These are phyloP conservation scores for Amauroascus niger DNA, from an alignment of 2,329 filamentous ascomycete genomes.

Conservation along the genomic window DNA sequence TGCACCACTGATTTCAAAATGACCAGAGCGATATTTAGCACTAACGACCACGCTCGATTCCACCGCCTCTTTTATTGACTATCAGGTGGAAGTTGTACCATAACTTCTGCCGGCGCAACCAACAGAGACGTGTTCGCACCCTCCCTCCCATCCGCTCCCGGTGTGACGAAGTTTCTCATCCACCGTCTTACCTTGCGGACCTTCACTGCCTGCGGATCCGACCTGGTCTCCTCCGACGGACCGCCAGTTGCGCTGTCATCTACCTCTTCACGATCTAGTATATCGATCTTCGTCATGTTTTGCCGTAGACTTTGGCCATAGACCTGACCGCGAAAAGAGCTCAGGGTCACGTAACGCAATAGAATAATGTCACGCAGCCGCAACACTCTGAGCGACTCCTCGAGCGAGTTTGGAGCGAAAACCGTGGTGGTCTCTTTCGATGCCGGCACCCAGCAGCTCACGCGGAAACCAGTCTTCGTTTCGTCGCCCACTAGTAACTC, in stretches of 20 bases:
- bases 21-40: too few relatives aligned
- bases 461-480: slow-evolving; percentile 65
- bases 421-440: slow-evolving; percentile 19
- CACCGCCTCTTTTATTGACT: too few relatives aligned
- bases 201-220: slow-evolving; percentile 50
- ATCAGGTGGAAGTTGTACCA: slow-evolving; percentile 31
- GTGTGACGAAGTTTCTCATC: slow-evolving; percentile 60
- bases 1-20: too few relatives aligned
- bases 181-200: slow-evolving; percentile 61
- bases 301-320: slow-evolving; percentile 73
- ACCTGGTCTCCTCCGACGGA: slow-evolving; percentile 21
- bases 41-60: too few relatives aligned
- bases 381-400: slow-evolving; percentile 40
- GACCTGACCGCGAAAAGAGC: slow-evolving; percentile 64
- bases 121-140: not conserved
- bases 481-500: slow-evolving; percentile 80
- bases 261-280: slow-evolving; percentile 53
- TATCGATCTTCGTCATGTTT: slow-evolving; percentile 57
- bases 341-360: slow-evolving; percentile 67
- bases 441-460: slow-evolving; percentile 71
- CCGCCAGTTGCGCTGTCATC: slow-evolving; percentile 32
- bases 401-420: slow-evolving; percentile 27
- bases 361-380: slow-evolving; percentile 67
- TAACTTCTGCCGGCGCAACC: not conserved
- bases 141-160: slow-evolving; percentile 17